Base-by-base conservation (phyloP, 345 rosid species). In the Sonneratia caseolaris region DNA sequence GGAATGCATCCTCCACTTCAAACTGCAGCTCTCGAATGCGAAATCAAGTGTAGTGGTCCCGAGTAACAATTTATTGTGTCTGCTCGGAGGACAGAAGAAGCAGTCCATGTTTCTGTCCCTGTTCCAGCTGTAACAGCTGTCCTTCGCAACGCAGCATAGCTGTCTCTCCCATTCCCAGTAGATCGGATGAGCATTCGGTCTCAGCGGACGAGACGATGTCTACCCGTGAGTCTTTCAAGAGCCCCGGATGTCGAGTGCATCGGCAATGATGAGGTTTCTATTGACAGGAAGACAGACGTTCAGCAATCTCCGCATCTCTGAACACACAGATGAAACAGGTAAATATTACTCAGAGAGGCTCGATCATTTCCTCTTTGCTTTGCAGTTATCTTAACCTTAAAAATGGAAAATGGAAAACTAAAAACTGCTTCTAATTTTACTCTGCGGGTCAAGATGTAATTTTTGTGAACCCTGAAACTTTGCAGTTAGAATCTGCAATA, bases 131-230 rank as follows among this genome's bases (percentile, higher is more conserved):
- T 72, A 24, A 43, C 83, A 27, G 27, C 74, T 42, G 70, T 76
- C 64, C 88, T 42, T 56, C 75, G 22, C 71, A 71, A 8, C 72
- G 77, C 76, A 66, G 71, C 70, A 64, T 84, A 70, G 85, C 84
- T 68, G 75, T 81, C 74, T 89, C 91, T 37, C 91, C 91, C 2
- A 74, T 90, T 37, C 91, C 91, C 2, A 74, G 74, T 74, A 87
- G 82, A 78, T 89, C 91, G 7, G 92, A 91, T 71, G 86, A 70
- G 19, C 73, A 38, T 3, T 83, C 96, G 0, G 82, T 87, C 19
- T 89, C 98, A 11, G 68, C 84, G 89, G 98, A 87, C 66, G 94
- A 87, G 74, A 78, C 94, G 3, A 84, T 87, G 92, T 93, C 98
- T 27, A 80, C 90, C 6, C 84, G 89, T 74, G 96, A 91, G 70